These are phyloP conservation scores for Candida sithepensis DNA, from an alignment of 805 yeast genomes.

Conservation along the genomic window DNA sequence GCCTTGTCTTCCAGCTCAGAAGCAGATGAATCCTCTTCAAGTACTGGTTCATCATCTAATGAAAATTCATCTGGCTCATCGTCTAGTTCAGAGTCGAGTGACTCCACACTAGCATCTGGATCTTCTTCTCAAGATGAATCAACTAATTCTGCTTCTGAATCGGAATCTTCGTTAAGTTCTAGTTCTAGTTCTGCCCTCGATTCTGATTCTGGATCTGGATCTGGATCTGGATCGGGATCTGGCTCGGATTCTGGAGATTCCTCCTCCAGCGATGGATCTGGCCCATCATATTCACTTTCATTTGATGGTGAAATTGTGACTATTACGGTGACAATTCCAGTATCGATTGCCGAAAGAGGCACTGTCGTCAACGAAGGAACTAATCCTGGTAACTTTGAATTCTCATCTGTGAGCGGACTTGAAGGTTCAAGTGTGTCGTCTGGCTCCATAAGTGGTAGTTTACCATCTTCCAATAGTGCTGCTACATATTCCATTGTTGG, in stretches of 20 bases:
- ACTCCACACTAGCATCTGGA: background rate
- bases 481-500: constrained; percentile 10
- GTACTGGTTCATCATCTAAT: background rate
- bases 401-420: background rate
- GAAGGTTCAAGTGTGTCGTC: background rate
- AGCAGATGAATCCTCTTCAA: background rate
- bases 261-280: background rate
- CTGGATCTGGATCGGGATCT: background rate
- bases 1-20: background rate
- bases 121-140: background rate
- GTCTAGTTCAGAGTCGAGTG: constrained; percentile 1
- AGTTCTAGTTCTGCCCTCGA: too few relatives aligned
- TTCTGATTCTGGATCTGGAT: background rate
- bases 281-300: constrained; percentile 7
- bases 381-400: constrained; percentile 8
- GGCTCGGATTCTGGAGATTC: background rate
- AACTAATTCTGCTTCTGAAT: background rate
- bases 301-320: constrained; percentile 5
- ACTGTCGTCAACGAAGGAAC: constrained; percentile 3
- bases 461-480: constrained; percentile 1
- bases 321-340: constrained; percentile 8
- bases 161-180: background rate
- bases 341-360: constrained; percentile 6
- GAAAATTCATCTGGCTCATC: too few relatives aligned
- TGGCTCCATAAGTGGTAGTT: background rate